Base-by-base conservation (phyloP, 2,329 filamentous ascomycete genomes). In the Neopestalotiopsis sp. region DNA sequence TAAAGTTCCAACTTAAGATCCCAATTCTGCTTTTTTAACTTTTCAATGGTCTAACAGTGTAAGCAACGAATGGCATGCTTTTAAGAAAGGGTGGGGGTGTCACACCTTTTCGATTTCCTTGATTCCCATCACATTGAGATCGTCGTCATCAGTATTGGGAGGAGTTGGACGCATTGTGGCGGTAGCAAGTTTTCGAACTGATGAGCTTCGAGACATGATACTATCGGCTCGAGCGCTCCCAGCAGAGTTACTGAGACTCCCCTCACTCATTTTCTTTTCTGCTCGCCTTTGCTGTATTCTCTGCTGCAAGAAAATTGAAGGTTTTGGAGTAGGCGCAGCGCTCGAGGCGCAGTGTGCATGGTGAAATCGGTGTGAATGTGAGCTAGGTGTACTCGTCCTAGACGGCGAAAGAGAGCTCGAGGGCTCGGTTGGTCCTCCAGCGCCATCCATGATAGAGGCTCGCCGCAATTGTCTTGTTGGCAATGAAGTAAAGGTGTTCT, bases 11-110 rank as follows among this genome's bases (percentile, higher is more conserved):
- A 83, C 78, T 94, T 94, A 57, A 94, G 84, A 72, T 93, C 91
- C 73, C 94, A 94, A 74, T 94, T 94, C 79, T 93, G 89, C 76
- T 94, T 94, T 77, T 91, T 89, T 28, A 94, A 80, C 1, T 84
- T 90, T 49, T 73, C 67, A 64, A 20, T 67, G 14, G 59, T 40
- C 58, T 71, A 59, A 65, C 59, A 63, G 53, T 61, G 53, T 28
- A 40, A 62, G 49, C 34, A 59, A 34, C 38, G 20, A n/a, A 70
- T 49, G 61, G 70, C 49, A 67, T 45, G 34, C 1, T 38, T 38
- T 38, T 10, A 62, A n/a, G 59, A 49, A 34, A 38, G 6, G 13
- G 28, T 13, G 67, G 73, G 69, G 24, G 10, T 61, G 24, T 70
- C 83, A 68, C 79, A 90, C 89, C 81, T 89, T 84, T 77, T 93